A percentile compares a stretch with the other conserved stretches of the same genome.
phyloP scores from a whole-genome alignment of 2,329 filamentous ascomycete species.

The Cercospora sojina region DNA sequence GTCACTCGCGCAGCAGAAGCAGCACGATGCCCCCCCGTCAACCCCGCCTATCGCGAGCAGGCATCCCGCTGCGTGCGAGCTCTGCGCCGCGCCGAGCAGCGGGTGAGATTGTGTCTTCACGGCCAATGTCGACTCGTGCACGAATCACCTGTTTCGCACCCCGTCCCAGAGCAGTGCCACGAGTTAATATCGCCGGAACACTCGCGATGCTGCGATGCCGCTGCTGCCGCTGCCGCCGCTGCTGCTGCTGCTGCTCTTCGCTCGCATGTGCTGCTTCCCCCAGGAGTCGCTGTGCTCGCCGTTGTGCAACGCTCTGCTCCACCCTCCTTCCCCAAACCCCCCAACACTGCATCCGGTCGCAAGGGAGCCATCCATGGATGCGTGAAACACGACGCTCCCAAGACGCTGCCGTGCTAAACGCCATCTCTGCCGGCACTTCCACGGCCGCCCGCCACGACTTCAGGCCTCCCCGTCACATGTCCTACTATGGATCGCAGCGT shows the following conservation, averaged over 20 bases:
- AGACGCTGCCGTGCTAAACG: not conserved
- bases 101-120: not conserved
- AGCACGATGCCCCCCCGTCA: not conserved
- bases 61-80: not conserved
- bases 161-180: not conserved
- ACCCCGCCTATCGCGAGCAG: not conserved
- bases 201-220: not conserved
- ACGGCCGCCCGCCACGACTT: not conserved
- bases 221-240: not conserved
- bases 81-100: not conserved
- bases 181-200: too few species aligned
- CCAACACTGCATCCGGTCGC: not conserved
- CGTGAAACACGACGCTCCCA: conserved; percentile 2
- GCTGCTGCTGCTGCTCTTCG: not conserved
- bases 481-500: not conserved
- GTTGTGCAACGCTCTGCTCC: not conserved
- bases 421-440: not conserved
- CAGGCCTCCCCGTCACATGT: not conserved
- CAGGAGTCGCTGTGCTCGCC: not conserved
- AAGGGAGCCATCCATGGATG: not conserved
- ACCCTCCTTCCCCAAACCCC: not conserved
- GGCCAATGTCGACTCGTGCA: not conserved
- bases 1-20: not conserved
- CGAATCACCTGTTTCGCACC: not conserved
- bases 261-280: not conserved